Percentiles rank a stretch among this genome's conserved stretches.
phyloP scores from a whole-genome alignment of 345 rosid species.

The Dipteronia dyeriana region DNA sequence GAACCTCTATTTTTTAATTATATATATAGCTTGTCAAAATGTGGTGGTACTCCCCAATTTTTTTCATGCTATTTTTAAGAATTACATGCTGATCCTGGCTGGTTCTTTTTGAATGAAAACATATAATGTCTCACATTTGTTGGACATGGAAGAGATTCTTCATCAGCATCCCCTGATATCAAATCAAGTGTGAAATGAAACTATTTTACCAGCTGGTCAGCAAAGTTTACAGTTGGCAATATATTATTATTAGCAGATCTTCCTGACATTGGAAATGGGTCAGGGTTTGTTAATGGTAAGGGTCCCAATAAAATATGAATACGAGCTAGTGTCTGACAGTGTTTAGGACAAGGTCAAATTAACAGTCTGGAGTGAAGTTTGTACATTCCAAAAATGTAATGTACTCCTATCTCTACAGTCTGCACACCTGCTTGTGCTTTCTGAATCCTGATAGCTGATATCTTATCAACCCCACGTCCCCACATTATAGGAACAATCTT shows the following conservation, averaged over 20 bases:
- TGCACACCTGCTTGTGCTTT: too few relatives aligned
- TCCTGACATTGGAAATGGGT: background rate
- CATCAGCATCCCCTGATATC: background rate
- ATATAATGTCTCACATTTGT: background rate
- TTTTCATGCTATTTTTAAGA: background rate
- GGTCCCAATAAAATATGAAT: background rate
- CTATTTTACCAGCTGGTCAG: background rate
- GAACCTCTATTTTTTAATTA: slow-evolving; percentile 19
- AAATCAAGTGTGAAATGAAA: background rate
- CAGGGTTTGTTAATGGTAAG: too few relatives aligned
- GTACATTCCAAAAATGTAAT: background rate
- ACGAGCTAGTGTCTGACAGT: too few relatives aligned
- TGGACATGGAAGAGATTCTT: background rate
- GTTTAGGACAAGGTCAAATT: background rate
- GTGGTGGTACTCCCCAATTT: slow-evolving; percentile 5
- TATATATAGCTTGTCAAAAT: background rate
- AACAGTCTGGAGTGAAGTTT: too few relatives aligned
- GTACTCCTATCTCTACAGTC: too few relatives aligned
- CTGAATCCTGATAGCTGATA: too few relatives aligned
- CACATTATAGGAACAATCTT: too few relatives aligned
- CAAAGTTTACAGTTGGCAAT: background rate
- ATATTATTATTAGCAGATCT: background rate
- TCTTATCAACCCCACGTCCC: too few relatives aligned
- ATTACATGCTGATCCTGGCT: background rate
- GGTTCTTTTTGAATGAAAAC: too few relatives aligned